These are phyloP conservation scores for Claviceps sp. DNA, from an alignment of 2,329 filamentous ascomycete genomes.

Conservation along the genomic window DNA sequence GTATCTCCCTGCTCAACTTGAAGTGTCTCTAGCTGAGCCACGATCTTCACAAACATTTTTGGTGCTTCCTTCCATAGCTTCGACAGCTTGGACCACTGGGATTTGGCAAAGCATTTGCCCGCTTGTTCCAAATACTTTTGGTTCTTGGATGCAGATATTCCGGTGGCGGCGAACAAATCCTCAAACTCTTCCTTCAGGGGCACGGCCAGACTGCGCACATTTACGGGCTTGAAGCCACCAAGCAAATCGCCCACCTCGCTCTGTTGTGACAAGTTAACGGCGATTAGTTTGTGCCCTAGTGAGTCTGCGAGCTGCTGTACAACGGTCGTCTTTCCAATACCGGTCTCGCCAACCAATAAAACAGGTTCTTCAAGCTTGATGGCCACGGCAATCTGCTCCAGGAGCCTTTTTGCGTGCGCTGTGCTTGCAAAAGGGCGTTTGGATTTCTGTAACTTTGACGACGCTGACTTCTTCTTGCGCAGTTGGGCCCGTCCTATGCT, in stretches of 20 bases:
- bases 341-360: slow-evolving; percentile 93
- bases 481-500: slow-evolving; percentile 54
- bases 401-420: slow-evolving; percentile 64
- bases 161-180: slow-evolving; percentile 70
- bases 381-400: slow-evolving; percentile 79
- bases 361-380: slow-evolving; percentile 78
- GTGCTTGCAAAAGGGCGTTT: slow-evolving; percentile 75
- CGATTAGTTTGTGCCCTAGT: slow-evolving; percentile 74
- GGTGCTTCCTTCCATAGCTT: slow-evolving; percentile 82
- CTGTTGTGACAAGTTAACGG: slow-evolving; percentile 94
- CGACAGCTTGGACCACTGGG: slow-evolving; percentile 77
- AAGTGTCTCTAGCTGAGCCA: slow-evolving; percentile 39
- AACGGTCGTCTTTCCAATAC: slow-evolving; percentile 94
- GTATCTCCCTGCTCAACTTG: slow-evolving; percentile 24
- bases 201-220: slow-evolving; percentile 72
- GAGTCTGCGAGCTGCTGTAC: slow-evolving; percentile 82
- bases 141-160: slow-evolving; percentile 79
- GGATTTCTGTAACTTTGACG: slow-evolving; percentile 36
- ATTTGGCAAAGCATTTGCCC: slow-evolving; percentile 63
- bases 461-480: slow-evolving; percentile 38
- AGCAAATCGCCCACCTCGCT: slow-evolving; percentile 93
- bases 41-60: slow-evolving; percentile 66
- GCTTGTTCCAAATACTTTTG: slow-evolving; percentile 73
- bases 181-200: slow-evolving; percentile 92
- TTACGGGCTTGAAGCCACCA: slow-evolving; percentile 93